These are phyloP conservation scores for Hordeum pubiflorum DNA, from an alignment of 202 grass and related monocot species.

Conservation along the genomic window DNA sequence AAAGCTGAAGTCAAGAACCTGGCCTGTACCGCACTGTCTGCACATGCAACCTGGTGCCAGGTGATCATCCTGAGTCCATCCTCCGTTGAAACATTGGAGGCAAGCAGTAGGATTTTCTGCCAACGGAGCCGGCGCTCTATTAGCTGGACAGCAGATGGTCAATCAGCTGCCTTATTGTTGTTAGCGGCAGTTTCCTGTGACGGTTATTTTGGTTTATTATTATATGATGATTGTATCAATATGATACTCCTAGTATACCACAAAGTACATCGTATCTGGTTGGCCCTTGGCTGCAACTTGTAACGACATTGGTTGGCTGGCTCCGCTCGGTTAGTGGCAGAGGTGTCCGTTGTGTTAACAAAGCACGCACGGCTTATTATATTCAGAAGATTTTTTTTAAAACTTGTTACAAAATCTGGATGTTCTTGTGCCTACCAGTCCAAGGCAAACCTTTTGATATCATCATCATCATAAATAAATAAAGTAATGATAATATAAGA, in stretches of 20 bases:
- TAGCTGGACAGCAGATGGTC: conserved; percentile 1
- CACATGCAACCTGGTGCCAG: not conserved
- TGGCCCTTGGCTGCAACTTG: not conserved
- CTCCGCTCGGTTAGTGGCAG: not conserved
- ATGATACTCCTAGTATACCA: not conserved
- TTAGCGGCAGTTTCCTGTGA: not conserved
- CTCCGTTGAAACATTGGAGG: not conserved
- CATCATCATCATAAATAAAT: too few species aligned
- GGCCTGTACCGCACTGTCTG: not conserved
- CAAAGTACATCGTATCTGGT: not conserved
- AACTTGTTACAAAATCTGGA: not conserved
- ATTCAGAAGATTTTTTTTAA: not conserved
- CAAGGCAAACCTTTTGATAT: not conserved
- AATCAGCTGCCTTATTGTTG: not conserved
- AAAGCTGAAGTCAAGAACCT: not conserved
- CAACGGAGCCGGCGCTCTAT: not conserved
- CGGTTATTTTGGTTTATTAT: not conserved
- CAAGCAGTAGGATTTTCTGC: not conserved
- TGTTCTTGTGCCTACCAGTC: not conserved
- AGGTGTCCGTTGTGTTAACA: not conserved
- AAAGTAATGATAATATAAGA: not conserved
- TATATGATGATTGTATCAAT: not conserved
- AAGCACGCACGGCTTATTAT: not conserved
- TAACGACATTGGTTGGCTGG: not conserved
- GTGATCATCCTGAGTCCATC: not conserved